These are phyloP conservation scores for Trapa incisa DNA, from an alignment of 345 rosid genomes.

Conservation along the genomic window DNA sequence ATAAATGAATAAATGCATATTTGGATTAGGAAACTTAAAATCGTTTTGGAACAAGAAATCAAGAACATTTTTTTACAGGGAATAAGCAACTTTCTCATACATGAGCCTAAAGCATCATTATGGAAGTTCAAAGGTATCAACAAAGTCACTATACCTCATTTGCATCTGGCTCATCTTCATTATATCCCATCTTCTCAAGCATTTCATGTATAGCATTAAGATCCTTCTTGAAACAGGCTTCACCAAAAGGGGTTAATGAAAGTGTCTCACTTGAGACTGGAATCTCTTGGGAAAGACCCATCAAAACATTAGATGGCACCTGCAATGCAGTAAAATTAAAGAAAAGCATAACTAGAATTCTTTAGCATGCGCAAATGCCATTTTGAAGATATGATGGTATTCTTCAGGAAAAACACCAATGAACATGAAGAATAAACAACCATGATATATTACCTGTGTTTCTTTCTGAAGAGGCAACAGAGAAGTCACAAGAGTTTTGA, in stretches of 20 bases:
- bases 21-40: neutral
- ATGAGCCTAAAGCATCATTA: neutral
- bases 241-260: constrained; percentile 26
- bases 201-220: constrained; percentile 36
- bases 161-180: constrained; percentile 32
- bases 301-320: constrained; percentile 27
- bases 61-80: neutral
- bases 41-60: neutral
- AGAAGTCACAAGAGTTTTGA: constrained; percentile 32
- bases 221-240: constrained; percentile 34
- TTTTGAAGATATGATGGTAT: neutral
- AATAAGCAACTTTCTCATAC: neutral
- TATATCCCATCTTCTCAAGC: constrained; percentile 31
- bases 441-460: constrained; percentile 20
- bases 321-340: constrained; percentile 8
- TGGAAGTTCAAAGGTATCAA: neutral
- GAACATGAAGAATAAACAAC: neutral
- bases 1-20: neutral
- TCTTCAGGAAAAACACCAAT: neutral
- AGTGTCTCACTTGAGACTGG: constrained; percentile 11
- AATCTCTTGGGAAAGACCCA: constrained; percentile 25
- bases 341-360: neutral
- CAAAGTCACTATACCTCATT: constrained; percentile 24
- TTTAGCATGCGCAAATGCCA: no score
- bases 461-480: constrained; percentile 37